Conservation (phyloP, 164 flowering plant genomes). For the Houttuynia cordata region DNA sequence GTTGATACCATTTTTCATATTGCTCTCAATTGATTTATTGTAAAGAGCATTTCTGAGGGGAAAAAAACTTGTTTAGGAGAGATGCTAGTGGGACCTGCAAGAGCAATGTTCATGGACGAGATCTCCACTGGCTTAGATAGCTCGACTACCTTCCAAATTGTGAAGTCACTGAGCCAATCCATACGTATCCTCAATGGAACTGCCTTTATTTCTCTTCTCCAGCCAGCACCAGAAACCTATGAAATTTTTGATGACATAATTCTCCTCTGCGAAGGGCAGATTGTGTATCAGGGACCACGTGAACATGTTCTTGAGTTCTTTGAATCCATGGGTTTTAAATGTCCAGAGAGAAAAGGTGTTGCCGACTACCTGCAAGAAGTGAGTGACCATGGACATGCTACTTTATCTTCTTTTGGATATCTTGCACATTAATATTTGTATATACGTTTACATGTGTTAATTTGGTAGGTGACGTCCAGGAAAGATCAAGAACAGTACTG, state of each 20-base stretch:
- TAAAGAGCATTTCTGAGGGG: too few relatives aligned
- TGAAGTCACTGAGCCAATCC: conserved; percentile 32
- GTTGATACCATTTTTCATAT: neutral
- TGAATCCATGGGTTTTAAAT: conserved; percentile 38
- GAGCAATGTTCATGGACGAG: conserved; percentile 49
- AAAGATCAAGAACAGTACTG: conserved; percentile 63
- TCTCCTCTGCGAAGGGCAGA: conserved; percentile 41
- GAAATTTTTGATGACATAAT: conserved; percentile 47
- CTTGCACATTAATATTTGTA: neutral
- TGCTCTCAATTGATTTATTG: neutral
- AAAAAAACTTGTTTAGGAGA: conserved; percentile 20
- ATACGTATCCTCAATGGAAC: conserved; percentile 31
- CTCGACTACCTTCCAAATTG: conserved; percentile 41
- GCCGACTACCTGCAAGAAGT: conserved; percentile 58
- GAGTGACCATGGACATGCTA: neutral
- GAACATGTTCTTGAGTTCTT: conserved; percentile 43
- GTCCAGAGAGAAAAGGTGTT: conserved; percentile 46
- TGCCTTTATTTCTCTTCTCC: conserved; percentile 38
- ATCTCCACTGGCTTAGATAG: conserved; percentile 51
- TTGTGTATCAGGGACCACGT: conserved; percentile 48
- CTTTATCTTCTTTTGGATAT: neutral
- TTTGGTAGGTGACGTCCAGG: conserved; percentile 42
- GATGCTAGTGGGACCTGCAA: conserved; percentile 48
- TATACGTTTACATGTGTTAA: neutral
- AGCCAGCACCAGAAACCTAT: conserved; percentile 51